Percentiles rank a stretch among this genome's conserved stretches.
phyloP scores from a whole-genome alignment of 2,329 filamentous ascomycete genomes.

The Fusarium scirpi region DNA sequence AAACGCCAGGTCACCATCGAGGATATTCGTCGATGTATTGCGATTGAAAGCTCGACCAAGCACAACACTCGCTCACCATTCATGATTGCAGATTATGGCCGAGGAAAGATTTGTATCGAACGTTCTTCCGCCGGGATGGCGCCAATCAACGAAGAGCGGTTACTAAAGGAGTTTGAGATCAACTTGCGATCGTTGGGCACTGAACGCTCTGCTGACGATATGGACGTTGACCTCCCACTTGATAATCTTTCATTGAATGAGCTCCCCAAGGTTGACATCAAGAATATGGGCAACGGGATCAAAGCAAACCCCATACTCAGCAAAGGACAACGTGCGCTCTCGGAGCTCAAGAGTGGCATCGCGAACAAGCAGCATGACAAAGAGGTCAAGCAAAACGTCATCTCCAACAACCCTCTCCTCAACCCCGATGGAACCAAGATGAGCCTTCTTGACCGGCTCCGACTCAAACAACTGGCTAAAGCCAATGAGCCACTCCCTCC shows the following conservation, averaged over 20 bases:
- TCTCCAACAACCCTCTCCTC: conserved; percentile 49
- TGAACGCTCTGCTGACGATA: conserved; percentile 40
- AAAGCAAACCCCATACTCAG: conserved; percentile 69
- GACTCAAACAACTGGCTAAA: conserved; percentile 74
- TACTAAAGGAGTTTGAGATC: conserved; percentile 66
- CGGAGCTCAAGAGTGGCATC: conserved; percentile 75
- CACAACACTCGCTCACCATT: conserved; percentile 52
- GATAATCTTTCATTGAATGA: conserved; percentile 64
- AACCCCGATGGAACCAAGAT: conserved; percentile 66
- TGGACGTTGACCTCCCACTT: conserved; percentile 44
- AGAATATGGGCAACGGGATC: conserved; percentile 46
- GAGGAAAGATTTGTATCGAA: conserved; percentile 69
- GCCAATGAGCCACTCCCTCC: conserved; percentile 68
- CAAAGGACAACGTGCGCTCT: conserved; percentile 76
- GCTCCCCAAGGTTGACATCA: conserved; percentile 54
- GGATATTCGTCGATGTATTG: conserved; percentile 75
- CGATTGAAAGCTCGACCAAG: conserved; percentile 64
- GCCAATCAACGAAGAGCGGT: conserved; percentile 62
- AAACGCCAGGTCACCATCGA: conserved; percentile 74
- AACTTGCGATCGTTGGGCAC: conserved; percentile 64
- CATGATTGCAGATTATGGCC: conserved; percentile 64
- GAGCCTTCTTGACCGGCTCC: conserved; percentile 80
- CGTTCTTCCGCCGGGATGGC: conserved; percentile 55
- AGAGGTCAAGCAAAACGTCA: conserved; percentile 52
- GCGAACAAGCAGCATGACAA: conserved; percentile 63